Base-by-base conservation (phyloP, 208 protist species). In the Trypanosomatidae sp. region DNA sequence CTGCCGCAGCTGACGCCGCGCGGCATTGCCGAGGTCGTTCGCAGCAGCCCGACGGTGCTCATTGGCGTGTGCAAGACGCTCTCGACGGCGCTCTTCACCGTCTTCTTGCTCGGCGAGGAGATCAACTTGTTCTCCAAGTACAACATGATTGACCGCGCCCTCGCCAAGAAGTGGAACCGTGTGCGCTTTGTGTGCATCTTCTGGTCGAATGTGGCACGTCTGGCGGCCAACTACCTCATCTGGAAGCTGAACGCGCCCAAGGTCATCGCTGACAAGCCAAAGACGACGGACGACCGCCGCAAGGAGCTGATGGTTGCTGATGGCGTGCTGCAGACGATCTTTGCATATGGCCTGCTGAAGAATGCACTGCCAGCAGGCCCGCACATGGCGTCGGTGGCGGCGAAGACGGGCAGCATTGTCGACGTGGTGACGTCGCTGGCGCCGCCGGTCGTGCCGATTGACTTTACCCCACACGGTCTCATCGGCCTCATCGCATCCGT, bases 101-200 rank as follows among this genome's bases (percentile, higher is more conserved):
- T 85, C 35, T 91, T 83, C 52, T 66, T 87, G 35, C 37, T 82
- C 24, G 67, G 65, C 15, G 82, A 91, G 59, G 77, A 88, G 65
- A 43, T 83, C n/a, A 53, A 61, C 32, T 44, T 91, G n/a, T 58
- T 72, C 1, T 43, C 71, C 18, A 84, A 71, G 52, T 35, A 61
- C 32, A 57, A 64, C 33, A 78, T 83, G 30, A 18, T 80, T 18
- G 40, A 55, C 23, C 28, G 43, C 2, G 44, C 19, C 0, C 33
- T 71, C 18, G 68, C 53, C 22, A 61, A 65, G 38, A 63, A 66
- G 45, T 55, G 68, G 35, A 80, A 73, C 48, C 66, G 71, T 53
- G 56, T 88, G 23, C 71, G 76, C 38, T 78, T 80, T 32, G 66
- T 85, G 30, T 82, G 77, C 54, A 56, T 91, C 46, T 91, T 91